Conservation (phyloP, 495 filamentous ascomycete species). For the Aspergillus ellipticus region DNA sequence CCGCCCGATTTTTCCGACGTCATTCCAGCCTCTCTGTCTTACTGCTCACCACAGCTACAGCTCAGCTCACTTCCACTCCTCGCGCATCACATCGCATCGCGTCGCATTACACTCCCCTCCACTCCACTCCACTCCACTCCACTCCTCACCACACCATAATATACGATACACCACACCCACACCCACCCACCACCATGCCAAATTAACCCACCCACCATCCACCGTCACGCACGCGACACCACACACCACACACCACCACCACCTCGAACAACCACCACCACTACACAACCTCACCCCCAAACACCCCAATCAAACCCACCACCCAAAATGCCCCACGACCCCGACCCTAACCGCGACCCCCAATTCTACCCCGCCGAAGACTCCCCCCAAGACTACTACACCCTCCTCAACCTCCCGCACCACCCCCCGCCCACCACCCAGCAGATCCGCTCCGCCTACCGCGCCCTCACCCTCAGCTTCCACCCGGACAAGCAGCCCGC, state of each 20-base stretch:
- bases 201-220: too few species aligned
- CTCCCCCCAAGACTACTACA: slow-evolving; percentile 40
- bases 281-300: not conserved
- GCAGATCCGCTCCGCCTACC: slow-evolving; percentile 51
- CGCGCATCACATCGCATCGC: too few species aligned
- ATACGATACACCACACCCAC: too few species aligned
- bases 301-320: too few species aligned
- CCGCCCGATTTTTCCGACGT: slow-evolving; percentile 6
- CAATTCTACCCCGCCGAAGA: slow-evolving; percentile 29
- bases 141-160: too few species aligned
- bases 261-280: not conserved
- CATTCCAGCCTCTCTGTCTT: slow-evolving; percentile 8
- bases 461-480: slow-evolving; percentile 51
- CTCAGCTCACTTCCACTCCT: too few species aligned
- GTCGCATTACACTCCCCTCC: too few species aligned
- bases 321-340: not conserved
- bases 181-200: too few species aligned
- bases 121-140: too few species aligned
- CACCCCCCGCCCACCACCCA: slow-evolving; percentile 42
- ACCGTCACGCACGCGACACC: too few species aligned
- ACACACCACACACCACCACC: too few species aligned
- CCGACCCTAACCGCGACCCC: slow-evolving; percentile 7
- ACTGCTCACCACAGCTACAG: not conserved
- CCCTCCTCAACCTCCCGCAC: slow-evolving; percentile 46
- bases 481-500: slow-evolving; percentile 57